Evolutionary conservation across 2,329 filamentous ascomycete genomes (phyloP), one percentile per base, ranked within the genome.

Genomic region (Neofusicoccum ribis): DNA sequence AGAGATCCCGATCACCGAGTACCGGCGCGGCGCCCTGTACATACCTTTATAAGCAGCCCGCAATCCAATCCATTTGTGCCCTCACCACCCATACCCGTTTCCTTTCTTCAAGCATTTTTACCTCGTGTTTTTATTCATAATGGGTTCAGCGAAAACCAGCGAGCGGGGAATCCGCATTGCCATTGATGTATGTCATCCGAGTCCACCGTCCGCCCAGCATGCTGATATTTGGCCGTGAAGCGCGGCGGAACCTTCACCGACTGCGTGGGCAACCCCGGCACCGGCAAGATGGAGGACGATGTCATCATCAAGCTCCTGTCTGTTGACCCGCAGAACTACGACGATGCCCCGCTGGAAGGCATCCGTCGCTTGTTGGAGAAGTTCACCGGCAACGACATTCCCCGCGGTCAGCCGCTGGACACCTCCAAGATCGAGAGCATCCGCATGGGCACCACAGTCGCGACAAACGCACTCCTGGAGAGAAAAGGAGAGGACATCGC

Each of bases 361-460:
- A 97, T 97, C 74, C 88, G 93, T 15, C 89, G 93, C 65, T 88
- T 97, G 65, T 87, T 97, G 78, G 89, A 89, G 69, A 88, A 87
- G 70, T 96, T 96, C 77, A 87, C 88, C 2, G 84, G 85, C 63
- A 84, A 85, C 65, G 89, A 94, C 4, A 93, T 96, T 50, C 91
- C 91, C 3, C 88, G 93, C 54, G 92, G 92, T 31, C 83, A 93
- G 74, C 82, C 90, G 0, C 81, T 97, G 8, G 92, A 97, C 76
- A 97, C 93, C 0, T 86, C 88, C 17, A 81, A 88, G 72, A 96
- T 97, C 70, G 91, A 95, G 70, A 93, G 91, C 64, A 97, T 97
- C 75, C 89, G 93, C 54, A 97, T 97, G 93, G 93, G 93, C 50
- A 97, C 93, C 1, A 97, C 93, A 0, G 93, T 97, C 12, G 93